Evolutionary conservation across 2,329 filamentous ascomycete genomes (phyloP).

Genomic region (Rhexocercosporidium sp.): DNA sequence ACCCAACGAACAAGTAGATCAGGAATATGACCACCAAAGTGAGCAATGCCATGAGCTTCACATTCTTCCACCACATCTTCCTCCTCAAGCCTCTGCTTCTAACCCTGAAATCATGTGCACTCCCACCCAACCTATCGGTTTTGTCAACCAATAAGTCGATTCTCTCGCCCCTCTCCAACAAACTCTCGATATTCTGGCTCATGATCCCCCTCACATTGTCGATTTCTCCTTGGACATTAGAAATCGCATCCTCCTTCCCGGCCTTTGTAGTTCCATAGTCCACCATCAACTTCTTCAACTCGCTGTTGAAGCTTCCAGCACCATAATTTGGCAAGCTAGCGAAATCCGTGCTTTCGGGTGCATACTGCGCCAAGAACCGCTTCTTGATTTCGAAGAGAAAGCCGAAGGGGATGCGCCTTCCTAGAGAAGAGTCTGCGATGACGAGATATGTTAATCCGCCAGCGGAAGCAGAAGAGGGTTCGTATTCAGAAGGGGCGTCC

Average conservation of each 20-base stretch:
- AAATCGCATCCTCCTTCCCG: slow-evolving; percentile 79
- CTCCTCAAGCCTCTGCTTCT: slow-evolving; percentile 84
- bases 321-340: slow-evolving; percentile 84
- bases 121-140: slow-evolving; percentile 89
- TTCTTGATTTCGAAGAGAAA: slow-evolving; percentile 91
- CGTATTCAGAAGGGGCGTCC: slow-evolving; percentile 74
- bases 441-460: slow-evolving; percentile 92
- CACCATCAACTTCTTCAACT: slow-evolving; percentile 78
- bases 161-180: slow-evolving; percentile 88
- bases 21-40: slow-evolving; percentile 74
- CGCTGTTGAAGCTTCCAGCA: slow-evolving; percentile 82
- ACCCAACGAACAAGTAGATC: slow-evolving; percentile 73
- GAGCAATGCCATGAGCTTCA: slow-evolving; percentile 87
- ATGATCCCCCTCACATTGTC: slow-evolving; percentile 92
- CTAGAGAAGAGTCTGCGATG: slow-evolving; percentile 79
- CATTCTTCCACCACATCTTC: slow-evolving; percentile 99
- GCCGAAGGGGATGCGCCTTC: slow-evolving; percentile 88
- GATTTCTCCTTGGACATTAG: slow-evolving; percentile 85
- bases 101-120: slow-evolving; percentile 87
- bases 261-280: slow-evolving; percentile 81
- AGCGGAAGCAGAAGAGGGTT: slow-evolving; percentile 59
- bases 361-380: slow-evolving; percentile 78
- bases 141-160: slow-evolving; percentile 96
- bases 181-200: slow-evolving; percentile 91
- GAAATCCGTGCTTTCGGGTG: slow-evolving; percentile 72